Evolutionary conservation across 176 grass and related monocot genomes (phyloP), one percentile per base, ranked within the genome.

Genomic region (Elymus sibiricus): DNA sequence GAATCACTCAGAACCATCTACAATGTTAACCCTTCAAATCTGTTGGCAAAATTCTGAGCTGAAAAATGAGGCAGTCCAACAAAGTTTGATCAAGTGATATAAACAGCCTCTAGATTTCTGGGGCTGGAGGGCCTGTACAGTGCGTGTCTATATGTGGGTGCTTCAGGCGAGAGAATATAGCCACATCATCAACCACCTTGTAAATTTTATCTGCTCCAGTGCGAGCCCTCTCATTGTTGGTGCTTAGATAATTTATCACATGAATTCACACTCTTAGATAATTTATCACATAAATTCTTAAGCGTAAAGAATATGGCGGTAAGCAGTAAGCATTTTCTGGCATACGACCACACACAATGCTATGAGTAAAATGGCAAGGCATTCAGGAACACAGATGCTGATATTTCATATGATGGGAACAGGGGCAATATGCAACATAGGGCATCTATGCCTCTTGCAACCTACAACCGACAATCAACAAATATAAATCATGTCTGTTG

Each of bases 401-500:
- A 4, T 65, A 72, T 74, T 72, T 71, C 49, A 34, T 70, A 83
- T 5, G 37, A 79, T 87, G 79, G 83, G 49, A 64, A 55, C 60
- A 43, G 32, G 73, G 46, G 37, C 81, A 75, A 69, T 62, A n/a
- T 26, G 47, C 43, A 67, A 27, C 46, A 79, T 49, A 84, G 3
- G 26, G 27, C 60, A 69, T 78, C 24, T 85, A 63, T 59, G 76
- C 62, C 17, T 81, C 76, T 70, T 44, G 64, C 71, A 84, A 72
- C 77, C 77, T 78, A 91, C 77, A 85, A 77, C 82, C 78, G 63
- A 56, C 87, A 86, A 77, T 70, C 81, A 75, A 77, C 86, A 85
- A 88, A 85, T 88, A 91, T 60, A 78, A 91, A 88, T 88, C 86
- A 85, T 78, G 64, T 72, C 19, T 77, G 74, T 79, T 81, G 82